Conservation (phyloP, 768 basidiomycete genomes). For the Mycena venus region DNA sequence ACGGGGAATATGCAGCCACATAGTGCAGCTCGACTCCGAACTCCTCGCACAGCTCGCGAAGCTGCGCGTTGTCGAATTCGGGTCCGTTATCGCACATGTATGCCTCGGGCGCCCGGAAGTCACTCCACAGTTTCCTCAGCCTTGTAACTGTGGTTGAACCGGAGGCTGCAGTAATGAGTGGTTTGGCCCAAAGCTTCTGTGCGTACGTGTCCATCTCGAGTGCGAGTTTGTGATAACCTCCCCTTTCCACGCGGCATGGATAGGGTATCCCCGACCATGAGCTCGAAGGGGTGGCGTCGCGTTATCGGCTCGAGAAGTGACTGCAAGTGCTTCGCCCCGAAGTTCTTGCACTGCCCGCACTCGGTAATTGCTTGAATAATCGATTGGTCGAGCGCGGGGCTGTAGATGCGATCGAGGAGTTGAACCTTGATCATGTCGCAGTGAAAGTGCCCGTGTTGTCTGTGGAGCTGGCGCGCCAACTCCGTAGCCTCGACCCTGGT, state of each 20-base stretch:
- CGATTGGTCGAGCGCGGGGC: slow-evolving; percentile 43
- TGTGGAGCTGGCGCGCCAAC: slow-evolving; percentile 36
- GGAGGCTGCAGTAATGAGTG: neutral
- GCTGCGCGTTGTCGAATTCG: neutral
- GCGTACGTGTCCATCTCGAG: slow-evolving; percentile 13
- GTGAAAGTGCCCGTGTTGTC: slow-evolving; percentile 47
- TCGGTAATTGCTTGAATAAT: slow-evolving; percentile 41
- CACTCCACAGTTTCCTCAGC: neutral
- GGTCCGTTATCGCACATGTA: slow-evolving; percentile 6
- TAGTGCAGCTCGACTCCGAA: slow-evolving; percentile 1
- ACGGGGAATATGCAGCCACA: slow-evolving; percentile 39
- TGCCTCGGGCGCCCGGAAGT: slow-evolving; percentile 5
- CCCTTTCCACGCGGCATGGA: slow-evolving; percentile 23
- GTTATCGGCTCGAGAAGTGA: slow-evolving; percentile 23
- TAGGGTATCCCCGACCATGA: slow-evolving; percentile 12
- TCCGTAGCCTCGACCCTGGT: slow-evolving; percentile 39
- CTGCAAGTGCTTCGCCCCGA: slow-evolving; percentile 4
- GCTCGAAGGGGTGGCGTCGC: slow-evolving; percentile 8
- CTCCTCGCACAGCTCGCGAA: neutral
- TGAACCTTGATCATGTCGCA: slow-evolving; percentile 47
- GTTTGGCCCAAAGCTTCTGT: neutral
- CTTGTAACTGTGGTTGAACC: neutral
- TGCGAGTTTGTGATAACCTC: slow-evolving; percentile 3
- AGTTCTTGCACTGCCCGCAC: slow-evolving; percentile 35
- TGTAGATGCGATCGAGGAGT: slow-evolving; percentile 41